Evolutionary conservation across 805 yeast species (phyloP).

Genomic region (Teunomyces barrocoloradensis): DNA sequence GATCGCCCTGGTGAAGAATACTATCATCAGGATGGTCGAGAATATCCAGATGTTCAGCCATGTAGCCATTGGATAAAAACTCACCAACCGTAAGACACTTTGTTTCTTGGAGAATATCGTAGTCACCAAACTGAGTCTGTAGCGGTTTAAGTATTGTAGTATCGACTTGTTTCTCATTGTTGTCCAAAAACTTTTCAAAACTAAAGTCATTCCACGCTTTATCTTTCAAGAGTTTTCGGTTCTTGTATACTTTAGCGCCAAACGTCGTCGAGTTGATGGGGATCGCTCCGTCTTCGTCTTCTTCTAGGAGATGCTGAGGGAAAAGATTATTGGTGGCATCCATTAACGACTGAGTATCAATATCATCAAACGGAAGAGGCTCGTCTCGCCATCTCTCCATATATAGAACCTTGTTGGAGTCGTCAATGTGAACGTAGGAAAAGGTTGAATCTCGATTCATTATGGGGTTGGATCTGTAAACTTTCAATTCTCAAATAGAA

Average conservation of each 20-base stretch:
- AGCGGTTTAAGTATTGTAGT: slow-evolving; percentile 32
- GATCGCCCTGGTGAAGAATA: slow-evolving; percentile 31
- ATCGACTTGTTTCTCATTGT: slow-evolving; percentile 22
- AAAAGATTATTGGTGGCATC: slow-evolving; percentile 37
- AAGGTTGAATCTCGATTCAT: slow-evolving; percentile 11
- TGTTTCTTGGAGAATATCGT: slow-evolving; percentile 11
- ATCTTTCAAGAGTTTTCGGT: slow-evolving; percentile 27
- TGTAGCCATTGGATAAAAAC: slow-evolving; percentile 33
- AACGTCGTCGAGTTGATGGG: slow-evolving; percentile 34
- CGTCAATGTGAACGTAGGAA: slow-evolving; percentile 35
- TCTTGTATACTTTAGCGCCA: slow-evolving; percentile 40
- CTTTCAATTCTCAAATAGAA: no score
- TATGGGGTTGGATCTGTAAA: no score
- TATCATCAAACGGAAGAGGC: slow-evolving; percentile 39
- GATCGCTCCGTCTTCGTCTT: slow-evolving; percentile 38
- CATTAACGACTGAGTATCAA: slow-evolving; percentile 36
- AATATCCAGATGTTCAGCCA: slow-evolving; percentile 9
- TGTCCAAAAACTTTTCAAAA: slow-evolving; percentile 25
- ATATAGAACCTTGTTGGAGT: slow-evolving; percentile 38
- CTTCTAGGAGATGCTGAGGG: slow-evolving; percentile 36
- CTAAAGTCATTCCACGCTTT: slow-evolving; percentile 36
- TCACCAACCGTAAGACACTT: slow-evolving; percentile 26
- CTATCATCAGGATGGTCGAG: slow-evolving; percentile 19
- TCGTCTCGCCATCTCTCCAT: slow-evolving; percentile 44
- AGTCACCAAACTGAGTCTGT: slow-evolving; percentile 14